Conservation (phyloP, 352 stramenopile species). For the Pythium folliculosum region DNA sequence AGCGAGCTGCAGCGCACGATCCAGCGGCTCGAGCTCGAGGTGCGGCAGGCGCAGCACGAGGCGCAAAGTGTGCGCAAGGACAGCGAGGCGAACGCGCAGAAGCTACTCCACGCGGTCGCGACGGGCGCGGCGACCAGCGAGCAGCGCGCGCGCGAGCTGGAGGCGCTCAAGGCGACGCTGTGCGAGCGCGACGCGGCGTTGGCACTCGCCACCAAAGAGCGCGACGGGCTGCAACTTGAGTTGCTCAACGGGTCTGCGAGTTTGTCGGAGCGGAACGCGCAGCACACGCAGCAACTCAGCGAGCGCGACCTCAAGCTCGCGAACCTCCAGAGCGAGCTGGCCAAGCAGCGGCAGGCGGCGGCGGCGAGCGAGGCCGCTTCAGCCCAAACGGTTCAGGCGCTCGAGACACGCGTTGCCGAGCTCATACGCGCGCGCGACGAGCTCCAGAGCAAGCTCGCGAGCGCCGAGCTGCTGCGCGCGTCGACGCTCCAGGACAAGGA, state of each 20-base stretch:
- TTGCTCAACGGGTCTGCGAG: constrained; percentile 40
- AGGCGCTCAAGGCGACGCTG: constrained; percentile 40
- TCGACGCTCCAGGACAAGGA: constrained; percentile 28
- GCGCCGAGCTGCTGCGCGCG: constrained; percentile 21
- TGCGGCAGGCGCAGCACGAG: constrained; percentile 49
- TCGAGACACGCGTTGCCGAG: constrained; percentile 27
- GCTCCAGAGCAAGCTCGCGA: constrained; percentile 20
- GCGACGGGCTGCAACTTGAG: constrained; percentile 48
- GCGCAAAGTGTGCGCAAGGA: constrained; percentile 55
- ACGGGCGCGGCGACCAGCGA: constrained; percentile 45
- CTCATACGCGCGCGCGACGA: constrained; percentile 25
- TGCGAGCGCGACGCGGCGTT: constrained; percentile 44
- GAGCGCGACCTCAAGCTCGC: constrained; percentile 42
- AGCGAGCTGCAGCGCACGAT: constrained; percentile 37
- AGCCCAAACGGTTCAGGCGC: constrained; percentile 24
- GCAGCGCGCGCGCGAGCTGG: constrained; percentile 44
- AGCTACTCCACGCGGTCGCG: constrained; percentile 45
- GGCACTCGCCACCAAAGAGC: constrained; percentile 41
- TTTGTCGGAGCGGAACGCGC: constrained; percentile 39
- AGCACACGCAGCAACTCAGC: constrained; percentile 39
- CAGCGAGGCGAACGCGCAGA: constrained; percentile 41
- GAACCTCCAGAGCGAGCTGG: constrained; percentile 37
- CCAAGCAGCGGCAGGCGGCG: constrained; percentile 31
- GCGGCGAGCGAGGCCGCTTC: constrained; percentile 22
- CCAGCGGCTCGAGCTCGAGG: constrained; percentile 48